A percentile compares a stretch with the other conserved stretches of the same genome.
phyloP scores from a whole-genome alignment of 2,329 filamentous ascomycete genomes.

The Aspergillus costaricaensis region DNA sequence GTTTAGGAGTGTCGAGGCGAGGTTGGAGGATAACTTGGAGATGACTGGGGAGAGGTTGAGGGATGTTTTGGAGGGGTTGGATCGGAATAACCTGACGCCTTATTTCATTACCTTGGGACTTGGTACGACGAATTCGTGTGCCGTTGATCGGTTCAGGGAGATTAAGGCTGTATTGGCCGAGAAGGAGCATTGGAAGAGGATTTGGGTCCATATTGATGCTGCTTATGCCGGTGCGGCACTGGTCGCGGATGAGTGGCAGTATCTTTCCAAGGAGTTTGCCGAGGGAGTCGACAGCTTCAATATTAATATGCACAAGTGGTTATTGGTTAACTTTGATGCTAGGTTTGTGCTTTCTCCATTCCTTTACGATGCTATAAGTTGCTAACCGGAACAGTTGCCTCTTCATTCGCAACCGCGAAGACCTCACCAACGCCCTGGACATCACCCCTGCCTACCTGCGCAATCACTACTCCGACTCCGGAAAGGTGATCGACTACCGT shows the following conservation, averaged over 20 bases:
- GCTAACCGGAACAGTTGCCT: constrained; percentile 60
- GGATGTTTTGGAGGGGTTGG: constrained; percentile 64
- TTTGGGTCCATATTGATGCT: constrained; percentile 94
- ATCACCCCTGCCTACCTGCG: constrained; percentile 80
- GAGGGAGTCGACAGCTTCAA: constrained; percentile 81
- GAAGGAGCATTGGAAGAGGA: constrained; percentile 52
- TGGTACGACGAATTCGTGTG: constrained; percentile 86
- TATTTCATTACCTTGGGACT: constrained; percentile 84
- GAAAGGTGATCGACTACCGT: constrained; percentile 88
- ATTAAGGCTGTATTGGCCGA: constrained; percentile 60
- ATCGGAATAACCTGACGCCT: constrained; percentile 71
- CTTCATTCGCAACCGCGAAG: constrained; percentile 72
- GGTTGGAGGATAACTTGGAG: constrained; percentile 64
- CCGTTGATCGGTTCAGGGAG: constrained; percentile 76
- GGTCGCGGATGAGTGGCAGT: constrained; percentile 76
- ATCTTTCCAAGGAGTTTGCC: constrained; percentile 61
- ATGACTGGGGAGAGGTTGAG: constrained; percentile 68
- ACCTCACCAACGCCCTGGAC: constrained; percentile 77
- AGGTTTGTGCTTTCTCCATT: constrained; percentile 33
- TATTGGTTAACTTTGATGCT: constrained; percentile 88
- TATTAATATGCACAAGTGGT: constrained; percentile 97
- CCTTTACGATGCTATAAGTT: no score
- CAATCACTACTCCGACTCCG: constrained; percentile 77
- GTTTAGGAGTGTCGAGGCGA: constrained; percentile 68
- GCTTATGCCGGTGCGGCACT: constrained; percentile 89